Conservation (phyloP, 495 filamentous ascomycete genomes). For the Xylaria curta region DNA sequence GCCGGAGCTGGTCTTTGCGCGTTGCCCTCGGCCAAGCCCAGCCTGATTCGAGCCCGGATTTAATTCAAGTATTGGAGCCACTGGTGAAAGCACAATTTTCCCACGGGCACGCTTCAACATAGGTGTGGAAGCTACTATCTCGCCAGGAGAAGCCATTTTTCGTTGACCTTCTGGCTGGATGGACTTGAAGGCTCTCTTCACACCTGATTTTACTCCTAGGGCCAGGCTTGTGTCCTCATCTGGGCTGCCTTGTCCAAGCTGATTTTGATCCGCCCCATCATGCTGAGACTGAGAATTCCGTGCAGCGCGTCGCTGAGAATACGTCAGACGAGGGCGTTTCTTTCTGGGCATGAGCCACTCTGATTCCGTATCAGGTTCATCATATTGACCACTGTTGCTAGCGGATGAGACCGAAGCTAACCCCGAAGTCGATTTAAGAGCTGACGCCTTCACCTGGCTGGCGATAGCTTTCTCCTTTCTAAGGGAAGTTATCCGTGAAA, state of each 20-base stretch:
- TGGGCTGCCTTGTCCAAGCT: slow-evolving; percentile 1
- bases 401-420: slow-evolving; percentile 7
- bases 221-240: slow-evolving; percentile 17
- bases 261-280: neutral
- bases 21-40: slow-evolving; percentile 19
- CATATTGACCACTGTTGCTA: slow-evolving; percentile 14
- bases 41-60: slow-evolving; percentile 7
- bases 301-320: slow-evolving; percentile 34
- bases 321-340: slow-evolving; percentile 37
- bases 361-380: slow-evolving; percentile 3
- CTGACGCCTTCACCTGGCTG: neutral
- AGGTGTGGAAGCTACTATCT: slow-evolving; percentile 38
- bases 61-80: neutral
- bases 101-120: slow-evolving; percentile 37
- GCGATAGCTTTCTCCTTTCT: slow-evolving; percentile 44
- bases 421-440: neutral
- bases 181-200: slow-evolving; percentile 23
- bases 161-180: slow-evolving; percentile 11
- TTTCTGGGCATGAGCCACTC: slow-evolving; percentile 39
- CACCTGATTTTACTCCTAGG: slow-evolving; percentile 4
- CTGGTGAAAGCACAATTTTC: slow-evolving; percentile 29
- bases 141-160: slow-evolving; percentile 27
- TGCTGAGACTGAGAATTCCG: neutral
- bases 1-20: slow-evolving; percentile 15
- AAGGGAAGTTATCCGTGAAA: slow-evolving; percentile 58